Evolutionary conservation across 1,284 basidiomycete species (phyloP).

Genomic region (Trichosporon coremiiforme): DNA sequence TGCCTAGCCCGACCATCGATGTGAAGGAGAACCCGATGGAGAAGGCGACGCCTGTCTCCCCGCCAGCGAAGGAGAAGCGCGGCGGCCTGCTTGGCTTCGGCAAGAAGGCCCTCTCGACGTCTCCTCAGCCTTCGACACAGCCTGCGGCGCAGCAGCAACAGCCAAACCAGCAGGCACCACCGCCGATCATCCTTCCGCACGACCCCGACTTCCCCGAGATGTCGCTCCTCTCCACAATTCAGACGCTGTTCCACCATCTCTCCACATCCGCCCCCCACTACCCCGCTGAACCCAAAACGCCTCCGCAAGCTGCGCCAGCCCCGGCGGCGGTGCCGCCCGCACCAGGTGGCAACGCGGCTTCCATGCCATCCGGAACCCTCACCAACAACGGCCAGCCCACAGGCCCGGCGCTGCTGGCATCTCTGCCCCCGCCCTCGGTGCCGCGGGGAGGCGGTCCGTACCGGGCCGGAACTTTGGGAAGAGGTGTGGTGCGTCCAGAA

Average conservation of each 20-base stretch:
- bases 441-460: conserved; percentile 54
- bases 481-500: conserved; percentile 81
- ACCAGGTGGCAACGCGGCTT: conserved; percentile 37
- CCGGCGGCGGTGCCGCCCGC: conserved; percentile 7
- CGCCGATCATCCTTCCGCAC: conserved; percentile 38
- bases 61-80: conserved; percentile 35
- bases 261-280: conserved; percentile 51
- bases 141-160: conserved; percentile 19
- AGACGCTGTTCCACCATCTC: conserved; percentile 83
- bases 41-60: conserved; percentile 21
- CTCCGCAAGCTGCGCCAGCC: conserved; percentile 12
- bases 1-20: conserved; percentile 19
- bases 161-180: conserved; percentile 24
- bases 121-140: background rate
- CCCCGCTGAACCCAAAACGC: conserved; percentile 43
- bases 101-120: conserved; percentile 24
- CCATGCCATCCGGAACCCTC: conserved; percentile 39
- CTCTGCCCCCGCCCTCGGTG: conserved; percentile 49
- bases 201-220: conserved; percentile 67
- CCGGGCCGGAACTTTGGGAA: conserved; percentile 60
- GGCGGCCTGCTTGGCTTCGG: conserved; percentile 31
- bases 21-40: conserved; percentile 32
- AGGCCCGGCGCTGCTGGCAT: conserved; percentile 50
- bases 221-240: conserved; percentile 85
- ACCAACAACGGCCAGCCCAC: conserved; percentile 33